Evolutionary conservation across 306 rosid species (phyloP), one percentile per base, ranked within the genome.

Genomic region (Argentina anserina): DNA sequence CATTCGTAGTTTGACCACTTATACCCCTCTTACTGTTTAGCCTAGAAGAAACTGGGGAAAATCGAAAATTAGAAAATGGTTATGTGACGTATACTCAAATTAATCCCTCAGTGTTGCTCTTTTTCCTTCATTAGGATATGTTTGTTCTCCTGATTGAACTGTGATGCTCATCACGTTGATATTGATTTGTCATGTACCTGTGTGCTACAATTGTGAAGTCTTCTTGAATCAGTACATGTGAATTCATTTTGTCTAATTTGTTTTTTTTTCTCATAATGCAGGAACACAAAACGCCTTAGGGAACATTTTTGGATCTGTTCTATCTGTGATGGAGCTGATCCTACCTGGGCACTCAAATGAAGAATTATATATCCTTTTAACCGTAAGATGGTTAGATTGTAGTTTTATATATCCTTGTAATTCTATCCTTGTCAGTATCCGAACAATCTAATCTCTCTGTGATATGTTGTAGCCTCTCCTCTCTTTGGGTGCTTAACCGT

Each of bases 311-410:
- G n/a, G 47, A 9, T 50, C 42, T 39, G 65, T 47, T 39, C 34
- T 70, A 37, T 70, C n/a, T 70, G 34, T 53, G 50, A 70, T 36
- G 43, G 36, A 18, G 39, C 40, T 31, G 42, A 47, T 31, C 58
- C 74, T 8, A 2, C 64, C 36, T 10, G 47, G 50, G 36, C 74
- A 23, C 4, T 52, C 40, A 36, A 53, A 25, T 26, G 65, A 70
- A 55, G 50, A 36, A 36, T 52, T 25, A 42, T 61, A 33, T 61
- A 74, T 69, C 82, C 82, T 77, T 28, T 80, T 60, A 39, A 74
- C 75, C 37, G 56, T 50, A 78, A 29, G 69, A 73, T 80, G 62
- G 59, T 66, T 79, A 70, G 84, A 71, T 75, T 66, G 75, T 84
- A 69, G 71, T 62, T 67, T 68, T 65, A 69, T 41, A 11, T 73